Percentiles rank a stretch among this genome's conserved stretches.
Conservation (phyloP, 2,329 filamentous ascomycete genomes). For the Colletotrichum paranaense region DNA sequence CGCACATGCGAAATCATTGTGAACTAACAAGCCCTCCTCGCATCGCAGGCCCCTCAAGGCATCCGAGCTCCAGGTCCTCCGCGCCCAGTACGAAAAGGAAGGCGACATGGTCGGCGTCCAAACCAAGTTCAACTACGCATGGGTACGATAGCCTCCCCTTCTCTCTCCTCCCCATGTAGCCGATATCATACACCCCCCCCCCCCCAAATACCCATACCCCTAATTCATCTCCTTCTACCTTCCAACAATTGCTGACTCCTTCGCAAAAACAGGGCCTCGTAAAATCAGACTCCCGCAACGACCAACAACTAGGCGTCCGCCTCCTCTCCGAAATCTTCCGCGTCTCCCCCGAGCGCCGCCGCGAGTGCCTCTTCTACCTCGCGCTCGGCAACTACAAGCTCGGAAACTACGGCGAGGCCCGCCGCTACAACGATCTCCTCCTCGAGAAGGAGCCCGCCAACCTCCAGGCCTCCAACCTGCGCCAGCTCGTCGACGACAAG, state of each 20-base stretch:
- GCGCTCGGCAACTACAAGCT: slow-evolving; percentile 98
- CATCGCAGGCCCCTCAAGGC: slow-evolving; percentile 83
- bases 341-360: slow-evolving; percentile 87
- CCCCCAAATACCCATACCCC: too few species aligned
- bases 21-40: slow-evolving; percentile 13
- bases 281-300: slow-evolving; percentile 84
- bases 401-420: slow-evolving; percentile 94
- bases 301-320: slow-evolving; percentile 94
- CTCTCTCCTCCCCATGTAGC: not conserved
- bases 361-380: slow-evolving; percentile 98
- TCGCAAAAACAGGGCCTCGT: slow-evolving; percentile 79
- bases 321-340: slow-evolving; percentile 98
- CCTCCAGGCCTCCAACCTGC: slow-evolving; percentile 88
- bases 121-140: slow-evolving; percentile 99
- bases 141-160: slow-evolving; percentile 69
- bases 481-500: slow-evolving; percentile 92
- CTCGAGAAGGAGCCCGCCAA: slow-evolving; percentile 92
- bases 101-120: slow-evolving; percentile 96
- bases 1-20: not conserved
- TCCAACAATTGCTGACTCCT: too few species aligned
- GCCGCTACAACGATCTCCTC: slow-evolving; percentile 93
- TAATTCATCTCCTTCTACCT: too few species aligned
- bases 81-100: slow-evolving; percentile 96
- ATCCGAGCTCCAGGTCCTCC: slow-evolving; percentile 91
- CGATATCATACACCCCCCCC: not conserved